Percentiles rank a stretch among this genome's conserved stretches.
phyloP scores from a whole-genome alignment of 2,329 filamentous ascomycete genomes.

The Stemphylium vesicarium region DNA sequence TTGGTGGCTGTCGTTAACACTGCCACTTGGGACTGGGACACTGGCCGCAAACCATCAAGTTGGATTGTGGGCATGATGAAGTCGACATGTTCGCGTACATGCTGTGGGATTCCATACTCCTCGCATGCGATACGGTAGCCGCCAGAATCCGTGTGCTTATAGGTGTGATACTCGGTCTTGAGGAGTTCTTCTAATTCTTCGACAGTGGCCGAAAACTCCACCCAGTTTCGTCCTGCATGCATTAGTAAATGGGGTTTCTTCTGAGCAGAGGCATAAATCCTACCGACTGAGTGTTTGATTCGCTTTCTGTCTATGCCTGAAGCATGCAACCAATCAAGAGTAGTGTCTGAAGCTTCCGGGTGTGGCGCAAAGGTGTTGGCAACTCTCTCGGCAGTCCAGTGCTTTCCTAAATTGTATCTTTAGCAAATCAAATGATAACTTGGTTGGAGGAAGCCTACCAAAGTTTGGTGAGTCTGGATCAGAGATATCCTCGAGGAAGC shows the following conservation, averaged over 20 bases:
- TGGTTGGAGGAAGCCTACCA: background rate
- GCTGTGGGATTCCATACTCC: slow-evolving; percentile 20
- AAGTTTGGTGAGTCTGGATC: slow-evolving; percentile 26
- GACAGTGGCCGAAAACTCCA: slow-evolving; percentile 18
- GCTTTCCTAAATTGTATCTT: slow-evolving; percentile 8
- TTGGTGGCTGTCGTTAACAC: background rate
- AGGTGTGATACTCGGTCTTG: slow-evolving; percentile 23
- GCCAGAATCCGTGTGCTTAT: slow-evolving; percentile 20
- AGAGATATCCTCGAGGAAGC: slow-evolving; percentile 21
- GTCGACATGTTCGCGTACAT: slow-evolving; percentile 23
- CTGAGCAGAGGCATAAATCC: background rate
- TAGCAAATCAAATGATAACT: background rate
- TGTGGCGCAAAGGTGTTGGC: slow-evolving; percentile 24
- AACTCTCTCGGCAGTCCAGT: slow-evolving; percentile 24
- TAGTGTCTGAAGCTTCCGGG: slow-evolving; percentile 16
- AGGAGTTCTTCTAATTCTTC: slow-evolving; percentile 20
- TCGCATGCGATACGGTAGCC: slow-evolving; percentile 24
- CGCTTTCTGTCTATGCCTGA: slow-evolving; percentile 19
- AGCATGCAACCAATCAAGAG: slow-evolving; percentile 21
- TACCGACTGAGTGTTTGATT: slow-evolving; percentile 20
- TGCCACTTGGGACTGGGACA: slow-evolving; percentile 6
- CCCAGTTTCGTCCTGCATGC: slow-evolving; percentile 16
- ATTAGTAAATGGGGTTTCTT: background rate
- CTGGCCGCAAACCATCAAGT: slow-evolving; percentile 20
- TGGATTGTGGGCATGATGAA: slow-evolving; percentile 26